These are phyloP conservation scores for Diversispora epigaea DNA, from an alignment of 192 early-diverging fungal genomes.

Conservation along the genomic window DNA sequence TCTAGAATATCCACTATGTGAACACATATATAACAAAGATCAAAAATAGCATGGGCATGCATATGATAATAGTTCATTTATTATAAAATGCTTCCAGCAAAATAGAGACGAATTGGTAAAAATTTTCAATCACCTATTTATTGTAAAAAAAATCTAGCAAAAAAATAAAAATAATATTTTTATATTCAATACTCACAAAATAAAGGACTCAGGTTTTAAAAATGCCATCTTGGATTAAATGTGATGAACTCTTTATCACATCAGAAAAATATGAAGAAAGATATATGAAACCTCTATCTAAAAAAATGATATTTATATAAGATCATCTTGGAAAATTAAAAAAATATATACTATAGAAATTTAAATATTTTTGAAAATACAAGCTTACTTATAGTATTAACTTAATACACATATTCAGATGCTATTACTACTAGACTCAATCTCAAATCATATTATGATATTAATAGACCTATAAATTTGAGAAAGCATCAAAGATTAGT, in stretches of 20 bases:
- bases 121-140: conserved; percentile 28
- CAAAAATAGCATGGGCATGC: background rate
- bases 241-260: background rate
- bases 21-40: conserved; percentile 22
- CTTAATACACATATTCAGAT: conserved; percentile 6
- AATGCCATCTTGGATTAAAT: conserved; percentile 24
- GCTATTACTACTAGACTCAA: conserved; percentile 3
- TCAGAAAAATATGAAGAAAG: conserved; percentile 14
- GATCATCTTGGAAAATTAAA: conserved; percentile 13
- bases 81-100: conserved; percentile 29
- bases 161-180: conserved; percentile 27
- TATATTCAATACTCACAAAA: background rate
- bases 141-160: conserved; percentile 23
- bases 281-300: conserved; percentile 27
- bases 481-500: conserved; percentile 14
- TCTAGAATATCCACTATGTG: conserved; percentile 24
- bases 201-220: conserved; percentile 17
- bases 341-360: conserved; percentile 24
- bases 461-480: conserved; percentile 11
- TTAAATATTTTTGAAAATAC: conserved; percentile 2
- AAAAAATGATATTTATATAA: conserved; percentile 21
- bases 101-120: conserved; percentile 13
- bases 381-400: conserved; percentile 14
- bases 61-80: conserved; percentile 18
- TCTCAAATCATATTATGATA: conserved; percentile 24